These are phyloP conservation scores for Lactuca saligna DNA, from an alignment of 129 eudicot genomes.

Conservation along the genomic window DNA sequence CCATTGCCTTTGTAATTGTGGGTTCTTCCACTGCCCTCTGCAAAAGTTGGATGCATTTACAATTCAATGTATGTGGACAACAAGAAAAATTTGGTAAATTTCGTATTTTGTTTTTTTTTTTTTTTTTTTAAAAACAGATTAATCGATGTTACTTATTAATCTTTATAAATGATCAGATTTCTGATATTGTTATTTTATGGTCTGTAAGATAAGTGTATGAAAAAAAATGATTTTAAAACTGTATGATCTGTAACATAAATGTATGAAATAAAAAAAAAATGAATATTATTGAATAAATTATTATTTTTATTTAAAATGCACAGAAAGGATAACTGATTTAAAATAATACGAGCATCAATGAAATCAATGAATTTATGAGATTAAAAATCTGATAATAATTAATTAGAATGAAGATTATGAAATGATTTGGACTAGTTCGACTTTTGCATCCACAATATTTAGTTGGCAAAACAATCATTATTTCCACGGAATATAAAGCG, in stretches of 20 bases:
- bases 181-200: no score
- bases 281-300: no score
- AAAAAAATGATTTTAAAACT: no score
- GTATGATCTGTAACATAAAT: no score
- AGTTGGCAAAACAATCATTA: neutral
- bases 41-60: slow-evolving; percentile 23
- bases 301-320: no score
- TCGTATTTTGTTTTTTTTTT: neutral
- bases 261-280: no score
- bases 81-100: neutral
- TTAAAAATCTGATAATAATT: neutral
- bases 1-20: slow-evolving; percentile 1
- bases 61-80: slow-evolving; percentile 25
- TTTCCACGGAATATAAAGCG: neutral
- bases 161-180: neutral
- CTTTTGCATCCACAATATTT: neutral
- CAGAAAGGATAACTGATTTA: neutral
- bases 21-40: slow-evolving; percentile 16
- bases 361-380: neutral
- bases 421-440: no score
- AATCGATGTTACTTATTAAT: neutral
- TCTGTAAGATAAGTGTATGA: no score
- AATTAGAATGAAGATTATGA: neutral
- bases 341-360: neutral
- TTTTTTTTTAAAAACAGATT: neutral